Evolutionary conservation across 305 asterid genomes (phyloP), one percentile per base, ranked within the genome.

Genomic region (Fraxinus paxiana): DNA sequence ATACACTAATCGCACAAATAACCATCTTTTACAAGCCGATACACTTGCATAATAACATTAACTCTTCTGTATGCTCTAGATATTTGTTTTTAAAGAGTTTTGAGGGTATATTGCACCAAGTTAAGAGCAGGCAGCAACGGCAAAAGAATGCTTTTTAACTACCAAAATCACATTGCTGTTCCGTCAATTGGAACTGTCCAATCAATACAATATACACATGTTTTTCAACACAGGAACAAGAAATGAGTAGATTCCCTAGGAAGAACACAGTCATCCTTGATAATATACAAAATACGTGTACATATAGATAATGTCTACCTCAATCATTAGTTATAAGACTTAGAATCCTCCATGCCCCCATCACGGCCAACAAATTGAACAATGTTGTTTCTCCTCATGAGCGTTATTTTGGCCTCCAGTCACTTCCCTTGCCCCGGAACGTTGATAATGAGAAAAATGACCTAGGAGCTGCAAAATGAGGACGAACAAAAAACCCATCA

Each of bases 401-500:
- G 31, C 28, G 48, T 83, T 87, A 92, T 90, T 98, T 88, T 73
- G 92, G 93, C 85, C 93, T 96, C 9, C 92, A 89, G 72, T 96
- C 99, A 70, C 91, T 89, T 85, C 96, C 98, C 85, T 96, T 96
- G 94, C 97, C 91, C 89, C 98, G 90, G 83, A 96, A 96, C 48
- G 97, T 80, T 1, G 99, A 91, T 46, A 94, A 87, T 63, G 97
- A 96, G 90, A 94, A 94, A 83, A 96, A 96, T 51, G 99, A 93
- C 85, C 96, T 89, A 13, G 98, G 95, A 76, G 93, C 98, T 92
- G 97, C 75, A 86, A 85, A 82, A 37, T 22, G 15, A 22, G n/a
- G 33, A 63, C 33, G 6, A 22, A 18, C 35, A 24, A 26, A 28
- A 67, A 67, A 28, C 28, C 74, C 37, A 22, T 61, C 71, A 61